phyloP scores from a whole-genome alignment of 2,329 filamentous ascomycete genomes.

The Coniochaeta prunicola region DNA sequence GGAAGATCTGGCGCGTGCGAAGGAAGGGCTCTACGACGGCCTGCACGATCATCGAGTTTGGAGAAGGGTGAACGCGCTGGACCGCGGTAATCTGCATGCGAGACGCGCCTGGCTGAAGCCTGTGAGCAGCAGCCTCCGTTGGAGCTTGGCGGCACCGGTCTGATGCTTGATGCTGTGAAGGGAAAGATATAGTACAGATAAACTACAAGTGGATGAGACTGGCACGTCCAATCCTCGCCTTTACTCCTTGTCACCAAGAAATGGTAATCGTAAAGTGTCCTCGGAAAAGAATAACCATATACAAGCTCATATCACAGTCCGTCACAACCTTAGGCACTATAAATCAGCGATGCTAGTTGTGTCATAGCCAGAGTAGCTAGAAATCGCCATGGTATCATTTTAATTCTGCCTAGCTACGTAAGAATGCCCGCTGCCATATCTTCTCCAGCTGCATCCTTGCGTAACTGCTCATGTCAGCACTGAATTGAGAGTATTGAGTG shows the following conservation, averaged over 20 bases:
- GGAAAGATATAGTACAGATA: background rate
- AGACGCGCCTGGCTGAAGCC: background rate
- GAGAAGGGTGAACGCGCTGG: background rate
- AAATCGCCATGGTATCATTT: conserved; percentile 1
- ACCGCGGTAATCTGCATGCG: background rate
- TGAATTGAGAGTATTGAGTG: background rate
- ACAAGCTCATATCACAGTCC: too few relatives aligned
- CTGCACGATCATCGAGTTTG: background rate
- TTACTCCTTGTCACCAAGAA: background rate
- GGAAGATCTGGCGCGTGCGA: background rate
- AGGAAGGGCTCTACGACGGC: background rate
- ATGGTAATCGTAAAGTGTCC: background rate
- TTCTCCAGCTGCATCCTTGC: background rate
- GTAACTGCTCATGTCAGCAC: background rate
- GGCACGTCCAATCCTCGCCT: background rate
- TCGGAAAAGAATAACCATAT: too few relatives aligned
- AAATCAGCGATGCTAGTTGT: background rate
- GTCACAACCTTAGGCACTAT: background rate
- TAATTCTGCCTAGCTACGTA: background rate
- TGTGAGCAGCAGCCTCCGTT: background rate
- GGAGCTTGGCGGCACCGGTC: background rate
- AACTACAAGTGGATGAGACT: background rate
- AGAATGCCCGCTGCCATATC: background rate
- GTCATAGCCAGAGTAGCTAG: background rate
- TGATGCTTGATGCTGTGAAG: background rate